Percentiles rank a stretch among this genome's conserved stretches.
Evolutionary conservation across 2,329 filamentous ascomycete genomes (phyloP).

Genomic region (Clathrospora elynae): DNA sequence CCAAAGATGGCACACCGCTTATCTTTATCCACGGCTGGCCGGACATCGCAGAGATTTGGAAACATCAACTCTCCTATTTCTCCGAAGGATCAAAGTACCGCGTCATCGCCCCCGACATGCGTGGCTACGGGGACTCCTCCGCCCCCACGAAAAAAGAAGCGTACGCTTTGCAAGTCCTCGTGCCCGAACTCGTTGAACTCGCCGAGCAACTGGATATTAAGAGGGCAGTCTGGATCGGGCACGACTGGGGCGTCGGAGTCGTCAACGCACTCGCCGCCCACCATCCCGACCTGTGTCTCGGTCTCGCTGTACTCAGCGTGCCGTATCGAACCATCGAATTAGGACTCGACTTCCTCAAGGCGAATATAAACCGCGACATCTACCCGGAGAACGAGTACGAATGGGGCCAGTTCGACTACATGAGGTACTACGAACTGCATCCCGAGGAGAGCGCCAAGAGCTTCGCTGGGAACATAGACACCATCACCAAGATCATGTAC

Average conservation of each 20-base stretch:
- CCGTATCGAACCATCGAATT: constrained; percentile 52
- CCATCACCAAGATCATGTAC: constrained; percentile 33
- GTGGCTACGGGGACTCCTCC: constrained; percentile 46
- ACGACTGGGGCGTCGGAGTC: constrained; percentile 52
- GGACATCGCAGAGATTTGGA: constrained; percentile 45
- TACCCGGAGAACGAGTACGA: constrained; percentile 54
- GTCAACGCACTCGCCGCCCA: constrained; percentile 39
- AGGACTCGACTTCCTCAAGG: constrained; percentile 47
- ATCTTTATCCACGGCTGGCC: constrained; percentile 45
- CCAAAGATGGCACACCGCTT: constrained; percentile 25
- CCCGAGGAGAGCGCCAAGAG: constrained; percentile 19
- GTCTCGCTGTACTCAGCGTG: constrained; percentile 39
- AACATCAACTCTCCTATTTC: constrained; percentile 43
- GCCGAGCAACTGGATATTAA: constrained; percentile 47
- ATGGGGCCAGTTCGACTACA: constrained; percentile 47
- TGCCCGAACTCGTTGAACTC: constrained; percentile 45
- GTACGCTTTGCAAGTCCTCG: constrained; percentile 39
- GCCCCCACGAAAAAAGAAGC: constrained; percentile 33
- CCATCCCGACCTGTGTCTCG: constrained; percentile 42
- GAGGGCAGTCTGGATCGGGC: constrained; percentile 56
- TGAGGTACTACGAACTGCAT: constrained; percentile 39
- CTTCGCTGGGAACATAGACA: constrained; percentile 32
- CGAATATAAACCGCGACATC: constrained; percentile 50
- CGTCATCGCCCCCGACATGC: constrained; percentile 37
- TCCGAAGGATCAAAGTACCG: constrained; percentile 35